Evolutionary conservation across 768 basidiomycete genomes (phyloP).

Genomic region (Tulasnella sp.): DNA sequence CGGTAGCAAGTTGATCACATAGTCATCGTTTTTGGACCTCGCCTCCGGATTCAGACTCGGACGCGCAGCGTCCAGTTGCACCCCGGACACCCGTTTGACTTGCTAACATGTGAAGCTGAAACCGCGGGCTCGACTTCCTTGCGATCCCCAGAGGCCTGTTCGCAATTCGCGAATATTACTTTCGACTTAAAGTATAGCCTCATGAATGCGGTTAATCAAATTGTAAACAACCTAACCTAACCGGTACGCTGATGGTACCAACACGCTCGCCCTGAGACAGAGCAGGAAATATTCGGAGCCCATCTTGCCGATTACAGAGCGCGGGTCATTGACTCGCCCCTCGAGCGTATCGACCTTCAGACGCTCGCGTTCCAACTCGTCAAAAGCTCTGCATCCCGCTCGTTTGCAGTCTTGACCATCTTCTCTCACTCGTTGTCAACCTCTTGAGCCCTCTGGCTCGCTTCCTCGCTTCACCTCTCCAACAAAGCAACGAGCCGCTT

Average conservation of each 20-base stretch:
- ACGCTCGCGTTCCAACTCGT: conserved; percentile 62
- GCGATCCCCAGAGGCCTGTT: too few relatives aligned
- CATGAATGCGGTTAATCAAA: too few relatives aligned
- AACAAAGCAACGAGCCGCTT: conserved; percentile 69
- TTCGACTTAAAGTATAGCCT: too few relatives aligned
- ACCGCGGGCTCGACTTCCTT: too few relatives aligned
- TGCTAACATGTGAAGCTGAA: too few relatives aligned
- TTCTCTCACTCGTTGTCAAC: conserved; percentile 76
- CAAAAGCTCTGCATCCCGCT: conserved; percentile 54
- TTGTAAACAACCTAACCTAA: too few relatives aligned
- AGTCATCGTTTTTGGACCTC: too few relatives aligned
- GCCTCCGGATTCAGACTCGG: too few relatives aligned
- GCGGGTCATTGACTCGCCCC: conserved; percentile 56
- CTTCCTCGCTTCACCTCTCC: conserved; percentile 78
- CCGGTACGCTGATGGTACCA: conserved; percentile 26
- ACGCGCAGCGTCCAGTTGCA: too few relatives aligned
- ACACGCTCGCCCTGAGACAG: conserved; percentile 10
- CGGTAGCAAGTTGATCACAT: too few relatives aligned
- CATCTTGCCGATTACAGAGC: conserved; percentile 57
- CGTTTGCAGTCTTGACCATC: conserved; percentile 55
- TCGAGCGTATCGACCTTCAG: conserved; percentile 59
- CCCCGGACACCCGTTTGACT: too few relatives aligned
- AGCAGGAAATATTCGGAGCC: conserved; percentile 51
- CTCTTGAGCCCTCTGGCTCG: conserved; percentile 66
- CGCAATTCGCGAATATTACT: too few relatives aligned